phyloP scores from a whole-genome alignment of 176 grass and related monocot genomes.

The Bonia amplexicaulis region DNA sequence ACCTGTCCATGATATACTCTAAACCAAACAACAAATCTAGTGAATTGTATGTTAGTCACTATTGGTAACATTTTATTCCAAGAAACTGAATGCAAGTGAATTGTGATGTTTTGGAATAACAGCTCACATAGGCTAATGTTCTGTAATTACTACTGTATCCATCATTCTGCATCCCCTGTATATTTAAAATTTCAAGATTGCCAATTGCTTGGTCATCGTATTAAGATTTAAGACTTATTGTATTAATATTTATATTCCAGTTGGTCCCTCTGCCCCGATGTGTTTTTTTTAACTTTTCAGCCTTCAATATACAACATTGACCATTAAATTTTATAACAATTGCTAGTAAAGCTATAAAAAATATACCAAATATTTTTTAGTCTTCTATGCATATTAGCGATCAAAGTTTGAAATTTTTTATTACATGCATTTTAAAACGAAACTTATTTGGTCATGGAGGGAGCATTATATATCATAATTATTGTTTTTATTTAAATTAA shows the following conservation, averaged over 20 bases:
- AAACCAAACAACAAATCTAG: neutral
- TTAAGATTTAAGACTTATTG: neutral
- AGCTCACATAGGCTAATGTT: too few relatives aligned
- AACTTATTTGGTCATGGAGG: neutral
- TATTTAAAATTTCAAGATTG: neutral
- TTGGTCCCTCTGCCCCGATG: neutral
- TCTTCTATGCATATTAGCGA: neutral
- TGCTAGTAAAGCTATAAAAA: neutral
- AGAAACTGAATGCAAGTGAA: neutral
- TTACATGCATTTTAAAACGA: neutral
- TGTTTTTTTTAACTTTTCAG: neutral
- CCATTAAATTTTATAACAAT: neutral
- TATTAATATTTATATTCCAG: neutral
- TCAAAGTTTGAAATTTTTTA: neutral
- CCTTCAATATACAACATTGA: neutral
- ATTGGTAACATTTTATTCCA: too few relatives aligned
- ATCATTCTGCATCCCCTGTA: neutral
- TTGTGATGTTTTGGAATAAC: neutral
- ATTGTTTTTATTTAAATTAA: constrained; percentile 14
- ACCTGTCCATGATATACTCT: neutral
- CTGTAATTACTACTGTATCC: neutral
- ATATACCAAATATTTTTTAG: neutral
- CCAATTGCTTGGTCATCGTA: neutral
- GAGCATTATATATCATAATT: neutral
- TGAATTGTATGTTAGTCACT: neutral